These are phyloP conservation scores for Eragrostis curvula DNA, from an alignment of 176 grass and related monocot species.

Conservation along the genomic window DNA sequence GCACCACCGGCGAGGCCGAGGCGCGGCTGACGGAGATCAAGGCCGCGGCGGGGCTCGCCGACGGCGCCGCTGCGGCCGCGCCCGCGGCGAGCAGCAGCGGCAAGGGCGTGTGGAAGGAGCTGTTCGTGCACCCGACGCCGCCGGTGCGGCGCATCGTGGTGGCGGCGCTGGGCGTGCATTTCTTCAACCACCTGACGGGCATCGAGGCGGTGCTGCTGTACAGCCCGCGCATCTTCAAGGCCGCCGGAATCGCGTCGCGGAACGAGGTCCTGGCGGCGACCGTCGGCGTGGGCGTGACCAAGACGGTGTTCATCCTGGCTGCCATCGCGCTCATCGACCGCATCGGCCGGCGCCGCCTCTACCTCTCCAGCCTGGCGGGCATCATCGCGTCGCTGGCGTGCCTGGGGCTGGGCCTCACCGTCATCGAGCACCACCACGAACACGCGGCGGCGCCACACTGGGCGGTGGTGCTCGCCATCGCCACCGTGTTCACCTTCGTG, in stretches of 20 bases:
- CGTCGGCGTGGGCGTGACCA: constrained; percentile 41
- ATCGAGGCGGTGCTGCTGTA: constrained; percentile 60
- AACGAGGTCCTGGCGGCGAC: constrained; percentile 49
- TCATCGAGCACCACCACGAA: constrained; percentile 33
- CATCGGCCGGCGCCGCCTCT: constrained; percentile 26
- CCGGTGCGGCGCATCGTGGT: constrained; percentile 33
- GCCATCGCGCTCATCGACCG: constrained; percentile 50
- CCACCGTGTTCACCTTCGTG: constrained; percentile 44
- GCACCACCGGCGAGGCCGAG: constrained; percentile 23
- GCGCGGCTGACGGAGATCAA: constrained; percentile 45
- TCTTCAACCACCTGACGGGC: constrained; percentile 53
- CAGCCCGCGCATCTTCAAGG: constrained; percentile 59
- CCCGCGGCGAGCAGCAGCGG: constrained; percentile 6
- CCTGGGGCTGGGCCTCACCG: constrained; percentile 34
- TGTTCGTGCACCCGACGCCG: constrained; percentile 45
- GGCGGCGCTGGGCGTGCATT: constrained; percentile 38
- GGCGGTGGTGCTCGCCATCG: constrained; percentile 36
- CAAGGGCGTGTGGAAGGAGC: constrained; percentile 51
- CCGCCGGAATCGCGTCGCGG: constrained; percentile 36
- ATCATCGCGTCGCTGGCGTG: constrained; percentile 39
- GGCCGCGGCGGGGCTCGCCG: background rate
- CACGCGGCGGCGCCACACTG: background rate
- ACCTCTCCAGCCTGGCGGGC: constrained; percentile 39
- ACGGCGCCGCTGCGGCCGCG: background rate
- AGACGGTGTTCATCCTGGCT: constrained; percentile 46